Percentiles rank a stretch among this genome's conserved stretches.
Conservation (phyloP, 306 rosid species). For the Quercus aquifolioides region DNA sequence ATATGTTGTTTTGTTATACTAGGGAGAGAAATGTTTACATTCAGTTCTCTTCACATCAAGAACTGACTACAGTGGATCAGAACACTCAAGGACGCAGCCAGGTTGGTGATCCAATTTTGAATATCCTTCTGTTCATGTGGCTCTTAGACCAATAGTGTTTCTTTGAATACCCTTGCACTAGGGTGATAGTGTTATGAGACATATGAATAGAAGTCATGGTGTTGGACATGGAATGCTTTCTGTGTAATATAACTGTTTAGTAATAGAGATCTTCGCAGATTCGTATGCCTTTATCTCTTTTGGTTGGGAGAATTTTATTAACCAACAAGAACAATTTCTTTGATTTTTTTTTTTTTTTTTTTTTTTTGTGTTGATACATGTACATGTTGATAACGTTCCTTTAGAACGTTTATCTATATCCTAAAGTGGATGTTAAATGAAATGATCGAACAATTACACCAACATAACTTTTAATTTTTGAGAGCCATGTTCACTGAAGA, state of each 20-base stretch:
- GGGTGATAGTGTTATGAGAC: no score
- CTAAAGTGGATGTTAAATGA: not conserved
- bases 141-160: not conserved
- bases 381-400: no score
- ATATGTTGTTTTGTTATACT: not conserved
- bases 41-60: conserved; percentile 6
- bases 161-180: not conserved
- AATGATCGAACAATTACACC: not conserved
- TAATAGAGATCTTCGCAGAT: no score
- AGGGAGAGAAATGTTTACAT: conserved; percentile 9
- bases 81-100: not conserved
- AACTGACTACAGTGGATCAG: conserved; percentile 3
- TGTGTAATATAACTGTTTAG: no score
- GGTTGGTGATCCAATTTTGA: conserved; percentile 1
- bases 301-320: no score
- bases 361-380: no score
- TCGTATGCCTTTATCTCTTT: no score
- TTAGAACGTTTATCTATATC: not conserved
- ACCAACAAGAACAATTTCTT: no score
- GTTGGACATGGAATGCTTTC: no score
- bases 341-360: no score
- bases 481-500: not conserved
- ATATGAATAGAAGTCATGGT: no score
- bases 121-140: not conserved
- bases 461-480: not conserved